Conservation (phyloP, 2,329 filamentous ascomycete species). For the Penicillium sp. region DNA sequence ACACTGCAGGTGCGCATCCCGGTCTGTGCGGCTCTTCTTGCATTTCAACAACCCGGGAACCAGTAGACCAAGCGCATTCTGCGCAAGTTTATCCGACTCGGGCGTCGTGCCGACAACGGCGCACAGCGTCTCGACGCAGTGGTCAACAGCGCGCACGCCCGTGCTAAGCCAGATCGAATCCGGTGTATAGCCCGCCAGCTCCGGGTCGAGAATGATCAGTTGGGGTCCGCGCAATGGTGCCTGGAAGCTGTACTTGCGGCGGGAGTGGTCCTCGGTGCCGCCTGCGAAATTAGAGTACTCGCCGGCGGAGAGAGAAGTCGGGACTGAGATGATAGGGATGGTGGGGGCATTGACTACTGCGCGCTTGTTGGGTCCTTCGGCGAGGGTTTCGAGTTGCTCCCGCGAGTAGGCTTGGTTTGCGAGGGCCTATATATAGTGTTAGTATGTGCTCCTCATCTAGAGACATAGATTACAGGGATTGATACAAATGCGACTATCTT, state of each 20-base stretch:
- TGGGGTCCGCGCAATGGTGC: conserved; percentile 41
- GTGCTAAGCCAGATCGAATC: conserved; percentile 54
- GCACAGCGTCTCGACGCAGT: conserved; percentile 54
- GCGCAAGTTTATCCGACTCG: conserved; percentile 36
- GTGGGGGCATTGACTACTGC: conserved; percentile 23
- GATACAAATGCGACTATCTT: conserved; percentile 49
- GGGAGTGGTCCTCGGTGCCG: conserved; percentile 34
- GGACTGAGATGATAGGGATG: conserved; percentile 37
- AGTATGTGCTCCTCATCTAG: not conserved
- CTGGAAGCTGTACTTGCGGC: conserved; percentile 36
- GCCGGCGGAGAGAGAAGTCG: conserved; percentile 41
- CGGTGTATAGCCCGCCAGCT: conserved; percentile 49
- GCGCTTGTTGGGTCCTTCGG: conserved; percentile 25
- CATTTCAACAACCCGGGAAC: conserved; percentile 43
- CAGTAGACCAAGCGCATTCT: conserved; percentile 39
- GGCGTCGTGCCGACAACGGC: conserved; percentile 34
- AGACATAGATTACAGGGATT: not conserved
- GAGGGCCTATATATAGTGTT: conserved; percentile 33
- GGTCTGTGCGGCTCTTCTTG: conserved; percentile 34
- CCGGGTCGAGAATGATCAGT: conserved; percentile 55
- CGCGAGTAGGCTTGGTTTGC: conserved; percentile 44
- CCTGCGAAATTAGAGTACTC: conserved; percentile 42
- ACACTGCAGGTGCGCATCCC: conserved; percentile 45
- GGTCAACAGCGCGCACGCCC: conserved; percentile 54
- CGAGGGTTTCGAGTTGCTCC: conserved; percentile 39